These are phyloP conservation scores for Rhynchospora pubera DNA, from an alignment of 176 grass and related monocot species.

Conservation along the genomic window DNA sequence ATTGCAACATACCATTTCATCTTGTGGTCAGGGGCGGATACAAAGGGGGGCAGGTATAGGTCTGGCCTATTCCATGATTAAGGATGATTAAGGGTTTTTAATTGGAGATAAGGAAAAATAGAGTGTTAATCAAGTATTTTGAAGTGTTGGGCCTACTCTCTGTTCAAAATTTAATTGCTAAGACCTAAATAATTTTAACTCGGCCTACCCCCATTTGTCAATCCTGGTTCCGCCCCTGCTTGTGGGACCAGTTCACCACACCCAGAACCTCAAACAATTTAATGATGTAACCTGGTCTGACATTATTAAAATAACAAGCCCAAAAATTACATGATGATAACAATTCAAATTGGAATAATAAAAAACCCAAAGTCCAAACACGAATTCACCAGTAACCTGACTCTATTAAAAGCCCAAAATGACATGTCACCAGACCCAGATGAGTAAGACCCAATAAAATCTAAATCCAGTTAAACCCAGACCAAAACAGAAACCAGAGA, in stretches of 20 bases:
- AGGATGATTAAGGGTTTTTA: too few species aligned
- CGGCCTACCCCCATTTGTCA: too few species aligned
- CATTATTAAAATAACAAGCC: not conserved
- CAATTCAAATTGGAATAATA: not conserved
- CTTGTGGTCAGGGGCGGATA: too few species aligned
- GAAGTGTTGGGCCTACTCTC: too few species aligned
- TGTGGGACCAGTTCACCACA: not conserved
- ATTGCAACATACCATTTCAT: too few species aligned
- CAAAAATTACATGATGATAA: not conserved
- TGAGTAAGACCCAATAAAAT: not conserved
- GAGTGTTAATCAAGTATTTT: too few species aligned
- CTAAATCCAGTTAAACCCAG: not conserved
- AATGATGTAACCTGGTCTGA: not conserved
- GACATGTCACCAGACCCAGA: not conserved
- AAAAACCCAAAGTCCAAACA: not conserved
- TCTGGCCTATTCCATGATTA: too few species aligned
- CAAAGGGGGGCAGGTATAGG: too few species aligned
- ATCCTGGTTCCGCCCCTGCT: too few species aligned
- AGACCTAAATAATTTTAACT: too few species aligned
- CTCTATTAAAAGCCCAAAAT: not conserved
- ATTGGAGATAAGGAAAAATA: too few species aligned
- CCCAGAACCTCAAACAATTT: not conserved
- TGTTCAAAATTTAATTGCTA: too few species aligned
- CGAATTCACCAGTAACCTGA: not conserved
- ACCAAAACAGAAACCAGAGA: not conserved